Percentiles rank a stretch among this genome's conserved stretches.
These are phyloP conservation scores for Saitozyma sp. DNA, from an alignment of 768 basidiomycete genomes.

Conservation along the genomic window DNA sequence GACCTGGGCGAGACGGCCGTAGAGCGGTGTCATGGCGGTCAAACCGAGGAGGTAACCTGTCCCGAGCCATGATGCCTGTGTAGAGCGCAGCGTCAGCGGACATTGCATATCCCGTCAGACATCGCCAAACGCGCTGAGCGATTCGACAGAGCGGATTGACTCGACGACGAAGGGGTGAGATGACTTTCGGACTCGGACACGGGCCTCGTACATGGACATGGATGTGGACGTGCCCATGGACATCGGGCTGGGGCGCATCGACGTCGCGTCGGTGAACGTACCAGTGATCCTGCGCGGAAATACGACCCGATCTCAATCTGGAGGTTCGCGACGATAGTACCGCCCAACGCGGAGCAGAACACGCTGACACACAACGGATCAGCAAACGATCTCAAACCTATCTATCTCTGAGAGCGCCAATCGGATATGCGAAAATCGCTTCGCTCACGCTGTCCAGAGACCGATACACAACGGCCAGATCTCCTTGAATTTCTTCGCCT, in stretches of 20 bases:
- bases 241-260: neutral
- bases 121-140: no score
- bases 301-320: slow-evolving; percentile 43
- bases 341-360: slow-evolving; percentile 37
- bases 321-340: slow-evolving; percentile 42
- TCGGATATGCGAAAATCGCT: neutral
- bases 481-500: slow-evolving; percentile 31
- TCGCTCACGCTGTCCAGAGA: slow-evolving; percentile 29
- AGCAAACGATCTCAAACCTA: neutral
- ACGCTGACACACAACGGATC: slow-evolving; percentile 18
- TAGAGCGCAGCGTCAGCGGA: neutral
- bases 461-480: slow-evolving; percentile 40
- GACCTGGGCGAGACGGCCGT: slow-evolving; percentile 29
- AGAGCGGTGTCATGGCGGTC: slow-evolving; percentile 44
- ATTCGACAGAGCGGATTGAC: no score
- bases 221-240: no score
- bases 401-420: neutral
- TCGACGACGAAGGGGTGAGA: no score
- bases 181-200: no score
- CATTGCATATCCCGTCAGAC: neutral
- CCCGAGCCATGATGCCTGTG: slow-evolving; percentile 39
- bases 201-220: no score
- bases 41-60: slow-evolving; percentile 39
- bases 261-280: slow-evolving; percentile 5
- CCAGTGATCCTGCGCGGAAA: slow-evolving; percentile 39